Conservation (phyloP, 768 basidiomycete species). For the Suillus decipiens region DNA sequence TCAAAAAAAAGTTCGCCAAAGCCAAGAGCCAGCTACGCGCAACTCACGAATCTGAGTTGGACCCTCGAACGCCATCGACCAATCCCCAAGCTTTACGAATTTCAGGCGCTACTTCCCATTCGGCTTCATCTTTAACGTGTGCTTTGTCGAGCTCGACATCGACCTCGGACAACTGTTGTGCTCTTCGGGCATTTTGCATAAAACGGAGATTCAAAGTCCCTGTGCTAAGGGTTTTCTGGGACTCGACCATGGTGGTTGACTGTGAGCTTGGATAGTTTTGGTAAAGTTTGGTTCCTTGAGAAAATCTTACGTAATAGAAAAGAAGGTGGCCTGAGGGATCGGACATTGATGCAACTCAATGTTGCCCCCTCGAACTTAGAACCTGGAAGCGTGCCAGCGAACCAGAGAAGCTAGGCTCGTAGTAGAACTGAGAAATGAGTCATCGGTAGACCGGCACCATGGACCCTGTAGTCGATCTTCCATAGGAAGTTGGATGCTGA, state of each 20-base stretch:
- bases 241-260: constrained; percentile 24
- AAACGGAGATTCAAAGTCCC: constrained; percentile 67
- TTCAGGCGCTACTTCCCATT: constrained; percentile 62
- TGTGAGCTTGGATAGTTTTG: background rate
- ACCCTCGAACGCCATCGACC: background rate
- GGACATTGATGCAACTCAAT: constrained; percentile 3
- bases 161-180: constrained; percentile 50
- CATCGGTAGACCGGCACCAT: background rate
- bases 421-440: background rate
- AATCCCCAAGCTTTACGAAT: constrained; percentile 54
- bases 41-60: constrained; percentile 14
- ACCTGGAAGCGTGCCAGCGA: background rate
- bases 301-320: constrained; percentile 3
- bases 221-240: constrained; percentile 53
- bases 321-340: background rate
- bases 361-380: background rate
- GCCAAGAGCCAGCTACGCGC: background rate
- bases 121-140: constrained; percentile 59
- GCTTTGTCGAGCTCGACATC: constrained; percentile 55
- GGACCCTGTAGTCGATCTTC: background rate
- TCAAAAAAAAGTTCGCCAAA: background rate
- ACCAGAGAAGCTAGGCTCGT: background rate
- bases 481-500: background rate
- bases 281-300: constrained; percentile 2
- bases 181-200: constrained; percentile 70